Base-by-base conservation (phyloP, 352 stramenopile genomes). In the Globisporangium abappressorium region DNA sequence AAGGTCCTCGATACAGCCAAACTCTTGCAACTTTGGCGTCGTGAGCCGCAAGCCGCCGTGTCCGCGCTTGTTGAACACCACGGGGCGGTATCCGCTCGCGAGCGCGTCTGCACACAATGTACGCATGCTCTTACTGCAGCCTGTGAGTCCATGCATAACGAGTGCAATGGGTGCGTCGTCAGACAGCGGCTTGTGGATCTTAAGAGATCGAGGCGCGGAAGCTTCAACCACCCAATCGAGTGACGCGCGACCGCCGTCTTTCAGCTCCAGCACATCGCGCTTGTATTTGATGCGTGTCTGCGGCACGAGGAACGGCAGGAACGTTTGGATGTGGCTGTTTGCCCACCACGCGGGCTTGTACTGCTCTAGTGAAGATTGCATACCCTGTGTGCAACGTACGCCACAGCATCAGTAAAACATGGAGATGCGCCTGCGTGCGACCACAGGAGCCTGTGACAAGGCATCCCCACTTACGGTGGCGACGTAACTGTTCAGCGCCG, bases 41-140 rank as follows among this genome's bases (percentile, higher is more conserved):
- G 80, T 28, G 28, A 94, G 77, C 53, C 73, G 70, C 49, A 91
- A 54, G 5, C 84, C 84, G 26, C 87, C 87, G 36, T 95, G 87
- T 11, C 87, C 87, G 57, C 87, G 79, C 74, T 95, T 95, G 71
- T 93, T 95, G 64, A 93, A 95, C 24, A 92, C 87, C 8, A 95
- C 87, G 5, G 87, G 85, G 2, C 87, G 82, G 72, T 91, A 93
- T 8, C 87, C 87, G 30, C 79, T 71, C 2, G 56, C 28, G 28
- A 91, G 62, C 15, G 86, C 86, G 55, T 90, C 82, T 8, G 81
- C 80, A 68, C 83, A 92, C 8, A 91, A 72, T 49, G 77, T 85
- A 6, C 78, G 75, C 82, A 90, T 91, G 62, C 68, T 84, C 33
- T 70, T 57, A 65, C 81, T 91, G 70, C 83, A 88, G 20, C 86